Evolutionary conservation across 2,329 filamentous ascomycete genomes (phyloP).

Genomic region (Penicillium sp.): DNA sequence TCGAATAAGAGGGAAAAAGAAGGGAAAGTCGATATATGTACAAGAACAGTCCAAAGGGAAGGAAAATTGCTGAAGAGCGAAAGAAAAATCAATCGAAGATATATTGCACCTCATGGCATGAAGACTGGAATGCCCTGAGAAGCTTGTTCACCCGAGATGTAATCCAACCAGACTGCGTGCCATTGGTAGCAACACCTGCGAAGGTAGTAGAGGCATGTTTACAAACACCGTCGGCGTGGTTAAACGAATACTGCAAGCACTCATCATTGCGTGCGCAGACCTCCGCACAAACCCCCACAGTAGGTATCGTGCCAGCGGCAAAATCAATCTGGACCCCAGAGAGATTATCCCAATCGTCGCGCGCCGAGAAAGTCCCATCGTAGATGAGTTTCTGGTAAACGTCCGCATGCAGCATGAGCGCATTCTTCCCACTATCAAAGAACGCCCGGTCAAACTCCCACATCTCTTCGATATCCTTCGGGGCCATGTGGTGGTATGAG

Average conservation of each 20-base stretch:
- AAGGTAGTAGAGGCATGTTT: constrained; percentile 22
- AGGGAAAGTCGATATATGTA: constrained; percentile 15
- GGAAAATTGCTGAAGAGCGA: not conserved
- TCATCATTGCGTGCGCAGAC: constrained; percentile 22
- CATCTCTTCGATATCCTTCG: constrained; percentile 41
- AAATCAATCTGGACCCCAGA: constrained; percentile 18
- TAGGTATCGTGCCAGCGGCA: constrained; percentile 12
- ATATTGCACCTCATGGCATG: constrained; percentile 24
- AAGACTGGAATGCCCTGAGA: constrained; percentile 22
- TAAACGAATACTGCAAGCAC: constrained; percentile 29
- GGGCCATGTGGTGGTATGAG: constrained; percentile 49
- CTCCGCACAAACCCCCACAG: constrained; percentile 20
- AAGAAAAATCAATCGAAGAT: constrained; percentile 15
- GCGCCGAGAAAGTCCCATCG: constrained; percentile 9
- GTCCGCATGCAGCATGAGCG: constrained; percentile 25
- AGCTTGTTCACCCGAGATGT: constrained; percentile 20
- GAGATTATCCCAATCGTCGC: constrained; percentile 27
- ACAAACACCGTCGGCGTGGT: constrained; percentile 15
- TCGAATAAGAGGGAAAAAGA: not conserved
- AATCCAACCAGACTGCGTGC: constrained; percentile 28
- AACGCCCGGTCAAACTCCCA: constrained; percentile 45
- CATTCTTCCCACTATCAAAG: constrained; percentile 54
- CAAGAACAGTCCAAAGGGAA: constrained; percentile 1
- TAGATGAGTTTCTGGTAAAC: constrained; percentile 27
- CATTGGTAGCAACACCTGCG: constrained; percentile 15